phyloP scores from a whole-genome alignment of 805 yeast species.

The Lipomyces starkeyi region DNA sequence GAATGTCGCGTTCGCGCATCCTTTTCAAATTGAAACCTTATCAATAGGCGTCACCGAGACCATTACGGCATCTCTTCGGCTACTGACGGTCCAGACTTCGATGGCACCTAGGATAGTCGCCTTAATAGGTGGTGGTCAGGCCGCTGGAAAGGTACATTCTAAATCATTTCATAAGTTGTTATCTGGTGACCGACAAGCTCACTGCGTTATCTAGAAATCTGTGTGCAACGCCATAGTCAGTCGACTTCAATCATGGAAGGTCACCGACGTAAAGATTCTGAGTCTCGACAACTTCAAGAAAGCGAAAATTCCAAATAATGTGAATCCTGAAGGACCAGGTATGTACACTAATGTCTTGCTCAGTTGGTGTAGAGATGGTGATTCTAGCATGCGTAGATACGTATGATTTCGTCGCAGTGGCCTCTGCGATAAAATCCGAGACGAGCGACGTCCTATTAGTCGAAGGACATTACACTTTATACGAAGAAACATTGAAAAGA shows the following conservation, averaged over 20 bases:
- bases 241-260: conserved; percentile 24
- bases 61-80: not conserved
- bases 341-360: not conserved
- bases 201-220: conserved; percentile 19
- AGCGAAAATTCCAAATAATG: not conserved
- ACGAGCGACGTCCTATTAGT: conserved; percentile 54
- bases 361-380: not conserved
- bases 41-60: not conserved
- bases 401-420: conserved; percentile 19
- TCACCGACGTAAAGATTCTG: conserved; percentile 17
- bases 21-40: not conserved
- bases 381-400: conserved; percentile 18
- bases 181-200: not conserved
- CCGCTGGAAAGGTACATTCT: conserved; percentile 31
- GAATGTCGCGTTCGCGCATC: not conserved
- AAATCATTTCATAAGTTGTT: not conserved
- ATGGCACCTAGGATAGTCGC: conserved; percentile 32
- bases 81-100: not conserved
- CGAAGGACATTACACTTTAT: conserved; percentile 82
- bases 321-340: conserved; percentile 35
- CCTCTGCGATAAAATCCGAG: conserved; percentile 8
- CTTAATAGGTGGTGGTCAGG: conserved; percentile 34
- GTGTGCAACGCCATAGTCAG: conserved; percentile 27
- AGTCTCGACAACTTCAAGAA: conserved; percentile 18
- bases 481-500: conserved; percentile 61